phyloP scores from a whole-genome alignment of 805 yeast species.

The Yarrowia phangngaensis region DNA sequence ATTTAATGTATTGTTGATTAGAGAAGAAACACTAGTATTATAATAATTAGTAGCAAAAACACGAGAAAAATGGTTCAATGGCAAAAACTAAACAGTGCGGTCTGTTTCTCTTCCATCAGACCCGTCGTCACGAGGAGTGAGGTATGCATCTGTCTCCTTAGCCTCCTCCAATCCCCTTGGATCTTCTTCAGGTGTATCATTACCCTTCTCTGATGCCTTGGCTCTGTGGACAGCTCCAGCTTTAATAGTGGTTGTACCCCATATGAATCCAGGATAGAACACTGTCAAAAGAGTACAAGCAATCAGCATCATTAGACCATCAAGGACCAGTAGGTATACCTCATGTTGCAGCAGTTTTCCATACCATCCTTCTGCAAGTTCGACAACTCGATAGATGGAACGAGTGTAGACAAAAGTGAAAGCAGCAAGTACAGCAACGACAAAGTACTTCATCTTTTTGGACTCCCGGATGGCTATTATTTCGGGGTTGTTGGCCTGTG shows the following conservation, averaged over 20 bases:
- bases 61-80: no score
- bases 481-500: conserved; percentile 18
- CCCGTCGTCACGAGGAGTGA: conserved; percentile 7
- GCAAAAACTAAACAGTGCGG: conserved; percentile 1
- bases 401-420: conserved; percentile 58
- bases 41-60: no score
- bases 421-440: conserved; percentile 36
- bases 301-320: conserved; percentile 57
- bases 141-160: no score
- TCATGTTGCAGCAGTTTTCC: conserved; percentile 64
- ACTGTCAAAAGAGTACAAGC: conserved; percentile 48
- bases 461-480: conserved; percentile 25
- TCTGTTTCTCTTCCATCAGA: conserved; percentile 7
- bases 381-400: conserved; percentile 69
- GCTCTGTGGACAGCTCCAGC: conserved; percentile 10
- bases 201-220: background rate
- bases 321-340: conserved; percentile 55
- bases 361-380: conserved; percentile 66
- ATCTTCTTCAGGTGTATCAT: background rate
- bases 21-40: no score
- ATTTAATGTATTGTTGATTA: conserved; percentile 25
- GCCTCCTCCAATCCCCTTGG: no score
- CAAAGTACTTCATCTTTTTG: conserved; percentile 30
- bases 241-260: conserved; percentile 3
- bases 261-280: conserved; percentile 58